Evolutionary conservation across 495 filamentous ascomycete species (phyloP), one percentile per base, ranked within the genome.

Genomic region (Pyrenula massariospora): DNA sequence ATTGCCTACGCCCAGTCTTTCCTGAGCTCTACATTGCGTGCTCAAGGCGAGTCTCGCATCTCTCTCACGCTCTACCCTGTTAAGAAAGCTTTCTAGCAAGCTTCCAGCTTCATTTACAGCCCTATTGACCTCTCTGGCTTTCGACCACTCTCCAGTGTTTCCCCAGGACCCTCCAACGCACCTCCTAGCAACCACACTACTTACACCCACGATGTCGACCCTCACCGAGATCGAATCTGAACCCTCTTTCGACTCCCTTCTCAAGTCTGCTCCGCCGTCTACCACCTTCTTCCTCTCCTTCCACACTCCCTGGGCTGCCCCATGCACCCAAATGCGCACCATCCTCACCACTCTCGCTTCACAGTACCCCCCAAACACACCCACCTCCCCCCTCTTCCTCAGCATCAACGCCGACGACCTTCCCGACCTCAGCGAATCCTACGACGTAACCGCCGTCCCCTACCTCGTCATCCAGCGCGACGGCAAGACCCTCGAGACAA

Each of bases 291-390:
- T 95, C 62, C 79, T 96, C 62, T 95, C 90, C 68, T 97, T 97
- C 75, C 85, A 96, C 71, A 87, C 94, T 0, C 86, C 90, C 63
- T 97, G 94, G 93, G 93, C 94, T n/a, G 89, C 87, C 24, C 93
- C 91, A 12, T 97, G 93, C 75, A 79, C 86, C 55, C 91, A 95
- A 71, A 96, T 96, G 91, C 79, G 81, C 60, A 84, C 81, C n/a
- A 85, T 96, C 56, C 84, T 99, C 57, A 73, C 78, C 63, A 84
- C 88, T 25, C 85, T 99, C 57, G 91, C 91, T 55, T 79, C 81
- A 59, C 86, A 90, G 60, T 92, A 93, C 71, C 80, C 87, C 54
- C 76, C 75, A 24, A 77, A 80, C 54, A 68, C 75, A 49, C 84
- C 87, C 20, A 81, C 77, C 1, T 72, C 77, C 42, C 82, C 89